A percentile compares a stretch with the other conserved stretches of the same genome.
These are phyloP conservation scores for Aureobasidium zeae DNA, from an alignment of 2,329 filamentous ascomycete species.

Conservation along the genomic window DNA sequence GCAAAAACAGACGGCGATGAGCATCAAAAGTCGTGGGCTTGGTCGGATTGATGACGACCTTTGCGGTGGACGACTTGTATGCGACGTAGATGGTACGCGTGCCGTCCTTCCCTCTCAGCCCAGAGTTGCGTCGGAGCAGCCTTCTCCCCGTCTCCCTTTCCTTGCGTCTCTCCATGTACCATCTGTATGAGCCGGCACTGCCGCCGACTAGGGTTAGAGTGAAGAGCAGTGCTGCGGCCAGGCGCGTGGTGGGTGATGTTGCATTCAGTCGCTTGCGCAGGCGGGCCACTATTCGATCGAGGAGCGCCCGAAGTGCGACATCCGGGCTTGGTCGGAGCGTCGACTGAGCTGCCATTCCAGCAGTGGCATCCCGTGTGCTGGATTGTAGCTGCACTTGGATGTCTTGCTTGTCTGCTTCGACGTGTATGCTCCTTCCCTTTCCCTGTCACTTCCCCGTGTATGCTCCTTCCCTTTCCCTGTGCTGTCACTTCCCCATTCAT, in stretches of 20 bases:
- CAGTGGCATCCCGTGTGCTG: conserved; percentile 9
- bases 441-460: neutral
- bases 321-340: conserved; percentile 49
- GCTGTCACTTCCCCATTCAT: too few species aligned
- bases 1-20: conserved; percentile 83
- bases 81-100: conserved; percentile 92
- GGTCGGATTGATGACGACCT: conserved; percentile 82
- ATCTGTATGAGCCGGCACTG: conserved; percentile 67
- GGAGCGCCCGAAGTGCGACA: conserved; percentile 38
- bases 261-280: conserved; percentile 46
- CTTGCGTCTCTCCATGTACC: conserved; percentile 62
- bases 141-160: conserved; percentile 77
- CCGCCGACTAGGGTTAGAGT: conserved; percentile 68
- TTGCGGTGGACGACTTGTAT: conserved; percentile 77
- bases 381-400: too few species aligned
- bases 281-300: conserved; percentile 41
- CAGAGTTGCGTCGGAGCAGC: conserved; percentile 83
- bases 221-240: conserved; percentile 68
- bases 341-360: conserved; percentile 73
- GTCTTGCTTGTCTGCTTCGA: too few species aligned
- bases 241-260: conserved; percentile 60
- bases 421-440: too few species aligned
- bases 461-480: too few species aligned
- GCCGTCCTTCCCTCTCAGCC: conserved; percentile 86
- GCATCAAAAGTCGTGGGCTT: conserved; percentile 94